Conservation (phyloP, 139 green algal species). For the Zygnema circumcarinatum region DNA sequence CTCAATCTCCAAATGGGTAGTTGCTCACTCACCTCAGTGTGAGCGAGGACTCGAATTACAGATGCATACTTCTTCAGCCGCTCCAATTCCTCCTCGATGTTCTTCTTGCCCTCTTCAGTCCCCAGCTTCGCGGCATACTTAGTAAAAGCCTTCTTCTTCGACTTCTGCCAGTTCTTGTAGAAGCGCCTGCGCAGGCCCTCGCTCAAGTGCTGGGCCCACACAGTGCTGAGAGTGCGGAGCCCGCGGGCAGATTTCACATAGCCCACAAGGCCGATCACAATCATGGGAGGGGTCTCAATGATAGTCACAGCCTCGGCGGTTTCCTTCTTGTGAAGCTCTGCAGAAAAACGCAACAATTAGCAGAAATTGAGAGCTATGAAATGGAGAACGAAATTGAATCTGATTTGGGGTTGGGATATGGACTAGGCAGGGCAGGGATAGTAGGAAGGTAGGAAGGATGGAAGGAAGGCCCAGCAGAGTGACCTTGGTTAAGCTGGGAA, state of each 20-base stretch:
- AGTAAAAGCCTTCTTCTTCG: constrained; percentile 99
- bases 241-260: constrained; percentile 95
- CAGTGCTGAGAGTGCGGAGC: constrained; percentile 89
- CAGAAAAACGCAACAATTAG: background rate
- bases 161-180: constrained; percentile 99
- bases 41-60: constrained; percentile 61
- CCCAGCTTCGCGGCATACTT: constrained; percentile 97
- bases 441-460: too few relatives aligned
- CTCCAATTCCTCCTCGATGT: constrained; percentile 88
- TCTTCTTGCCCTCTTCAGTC: constrained; percentile 82
- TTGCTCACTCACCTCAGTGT: constrained; percentile 51
- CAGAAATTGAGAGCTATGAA: too few relatives aligned
- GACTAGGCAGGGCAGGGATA: too few relatives aligned
- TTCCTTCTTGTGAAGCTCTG: constrained; percentile 99
- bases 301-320: constrained; percentile 96
- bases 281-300: constrained; percentile 95
- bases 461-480: too few relatives aligned
- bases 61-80: constrained; percentile 93
- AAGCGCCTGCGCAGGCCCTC: constrained; percentile 90
- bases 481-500: too few relatives aligned
- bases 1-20: too few relatives aligned
- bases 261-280: constrained; percentile 96
- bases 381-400: too few relatives aligned
- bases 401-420: too few relatives aligned
- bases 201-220: constrained; percentile 97